phyloP scores from a whole-genome alignment of 2,329 filamentous ascomycete genomes.

The Microdochium paspali region DNA sequence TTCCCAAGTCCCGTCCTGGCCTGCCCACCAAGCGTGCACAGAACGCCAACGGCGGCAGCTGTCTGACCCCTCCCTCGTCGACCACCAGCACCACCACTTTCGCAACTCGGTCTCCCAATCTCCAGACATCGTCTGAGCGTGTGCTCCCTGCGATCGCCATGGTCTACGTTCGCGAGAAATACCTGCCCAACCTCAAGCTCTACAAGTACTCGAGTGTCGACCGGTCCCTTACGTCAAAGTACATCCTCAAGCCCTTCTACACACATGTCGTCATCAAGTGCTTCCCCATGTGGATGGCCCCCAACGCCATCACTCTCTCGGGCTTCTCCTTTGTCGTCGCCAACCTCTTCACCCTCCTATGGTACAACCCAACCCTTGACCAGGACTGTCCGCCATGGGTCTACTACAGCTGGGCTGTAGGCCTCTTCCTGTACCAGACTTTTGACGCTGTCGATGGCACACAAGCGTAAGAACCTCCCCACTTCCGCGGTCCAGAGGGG shows the following conservation, averaged over 20 bases:
- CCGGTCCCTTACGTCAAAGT: constrained; percentile 80
- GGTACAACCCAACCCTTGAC: constrained; percentile 92
- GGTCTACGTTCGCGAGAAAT: constrained; percentile 92
- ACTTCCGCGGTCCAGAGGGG: neutral
- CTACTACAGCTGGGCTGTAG: constrained; percentile 82
- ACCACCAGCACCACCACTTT: neutral
- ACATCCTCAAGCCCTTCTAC: constrained; percentile 97
- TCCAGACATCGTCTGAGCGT: neutral
- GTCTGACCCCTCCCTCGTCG: neutral
- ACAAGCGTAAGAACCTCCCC: constrained; percentile 60
- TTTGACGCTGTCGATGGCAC: constrained; percentile 95
- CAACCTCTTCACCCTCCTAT: constrained; percentile 86
- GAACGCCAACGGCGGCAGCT: too few species aligned
- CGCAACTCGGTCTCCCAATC: too few species aligned
- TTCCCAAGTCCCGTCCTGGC: too few species aligned
- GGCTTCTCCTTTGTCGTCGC: constrained; percentile 83
- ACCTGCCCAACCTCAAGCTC: constrained; percentile 77
- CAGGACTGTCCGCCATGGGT: constrained; percentile 93
- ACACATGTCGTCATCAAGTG: constrained; percentile 86
- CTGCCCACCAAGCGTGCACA: too few species aligned
- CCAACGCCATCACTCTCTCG: constrained; percentile 77
- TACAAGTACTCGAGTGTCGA: constrained; percentile 96
- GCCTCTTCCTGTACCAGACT: constrained; percentile 93
- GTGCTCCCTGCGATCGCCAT: constrained; percentile 33
- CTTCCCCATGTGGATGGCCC: constrained; percentile 94